Conservation (phyloP, 805 yeast genomes). For the Ogataea methanolica region DNA sequence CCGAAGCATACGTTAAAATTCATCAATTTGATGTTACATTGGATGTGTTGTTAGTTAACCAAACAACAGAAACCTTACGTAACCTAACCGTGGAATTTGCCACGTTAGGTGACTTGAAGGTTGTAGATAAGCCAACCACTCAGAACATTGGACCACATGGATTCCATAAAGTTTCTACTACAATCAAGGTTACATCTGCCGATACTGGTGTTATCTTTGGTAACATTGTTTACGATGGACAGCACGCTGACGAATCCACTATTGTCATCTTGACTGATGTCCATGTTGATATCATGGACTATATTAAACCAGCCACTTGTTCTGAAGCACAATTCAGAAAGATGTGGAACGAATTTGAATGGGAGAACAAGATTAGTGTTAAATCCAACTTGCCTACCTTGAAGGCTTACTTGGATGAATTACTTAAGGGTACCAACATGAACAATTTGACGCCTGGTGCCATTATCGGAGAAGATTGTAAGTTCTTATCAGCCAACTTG, state of each 20-base stretch:
- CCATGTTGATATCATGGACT: constrained; percentile 95
- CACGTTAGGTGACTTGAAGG: constrained; percentile 92
- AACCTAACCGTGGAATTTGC: constrained; percentile 93
- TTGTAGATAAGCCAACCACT: constrained; percentile 84
- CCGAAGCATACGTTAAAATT: constrained; percentile 94
- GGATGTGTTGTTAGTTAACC: constrained; percentile 91
- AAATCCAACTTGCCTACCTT: constrained; percentile 62
- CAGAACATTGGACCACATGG: constrained; percentile 97
- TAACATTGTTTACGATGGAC: constrained; percentile 94
- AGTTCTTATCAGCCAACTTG: constrained; percentile 88
- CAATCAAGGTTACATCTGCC: constrained; percentile 92
- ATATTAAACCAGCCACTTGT: constrained; percentile 91
- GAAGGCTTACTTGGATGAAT: constrained; percentile 70
- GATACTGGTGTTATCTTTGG: constrained; percentile 99
- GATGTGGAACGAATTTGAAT: constrained; percentile 99
- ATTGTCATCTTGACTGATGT: constrained; percentile 92
- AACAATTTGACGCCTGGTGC: constrained; percentile 90
- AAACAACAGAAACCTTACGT: constrained; percentile 85
- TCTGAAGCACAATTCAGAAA: constrained; percentile 85
- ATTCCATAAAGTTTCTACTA: constrained; percentile 82
- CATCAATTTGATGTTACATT: constrained; percentile 94
- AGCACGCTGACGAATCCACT: constrained; percentile 82
- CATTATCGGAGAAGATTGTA: constrained; percentile 82
- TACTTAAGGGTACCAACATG: constrained; percentile 88
- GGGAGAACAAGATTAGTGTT: constrained; percentile 97